Evolutionary conservation across 1,284 basidiomycete genomes (phyloP).

Genomic region (Irpex rosettiformis): DNA sequence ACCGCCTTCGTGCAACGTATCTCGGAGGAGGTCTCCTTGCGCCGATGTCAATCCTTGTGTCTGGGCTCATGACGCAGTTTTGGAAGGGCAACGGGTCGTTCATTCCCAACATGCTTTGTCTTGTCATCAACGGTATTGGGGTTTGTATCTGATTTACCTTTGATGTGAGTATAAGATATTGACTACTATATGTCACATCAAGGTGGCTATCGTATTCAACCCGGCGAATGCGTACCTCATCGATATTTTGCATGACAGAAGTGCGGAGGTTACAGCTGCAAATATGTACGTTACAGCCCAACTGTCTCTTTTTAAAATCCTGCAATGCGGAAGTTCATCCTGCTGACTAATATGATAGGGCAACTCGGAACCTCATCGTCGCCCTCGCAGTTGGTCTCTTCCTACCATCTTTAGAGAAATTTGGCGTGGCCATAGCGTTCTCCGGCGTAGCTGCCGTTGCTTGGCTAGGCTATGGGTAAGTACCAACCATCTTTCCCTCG

Average conservation of each 20-base stretch:
- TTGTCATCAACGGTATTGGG: conserved; percentile 49
- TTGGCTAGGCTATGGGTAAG: conserved; percentile 44
- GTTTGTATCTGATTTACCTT: conserved; percentile 29
- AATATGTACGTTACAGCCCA: conserved; percentile 37
- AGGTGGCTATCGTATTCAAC: conserved; percentile 46
- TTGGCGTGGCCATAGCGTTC: conserved; percentile 54
- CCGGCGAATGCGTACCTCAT: conserved; percentile 55
- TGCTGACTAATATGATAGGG: conserved; percentile 24
- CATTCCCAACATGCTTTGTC: conserved; percentile 35
- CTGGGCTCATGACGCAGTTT: conserved; percentile 33
- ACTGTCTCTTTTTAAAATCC: too few species aligned
- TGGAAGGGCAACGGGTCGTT: conserved; percentile 39
- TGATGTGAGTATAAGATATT: background rate
- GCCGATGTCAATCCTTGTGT: conserved; percentile 36
- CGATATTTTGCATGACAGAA: conserved; percentile 48
- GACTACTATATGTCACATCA: background rate
- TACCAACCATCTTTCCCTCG: background rate
- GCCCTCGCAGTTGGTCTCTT: conserved; percentile 37
- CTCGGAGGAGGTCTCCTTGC: conserved; percentile 43
- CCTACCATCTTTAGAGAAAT: conserved; percentile 47
- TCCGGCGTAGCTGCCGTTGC: conserved; percentile 39
- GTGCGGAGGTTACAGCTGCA: conserved; percentile 51
- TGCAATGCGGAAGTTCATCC: conserved; percentile 10
- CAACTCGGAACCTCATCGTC: conserved; percentile 40
- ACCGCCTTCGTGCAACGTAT: conserved; percentile 49